Evolutionary conservation across 2,329 filamentous ascomycete genomes (phyloP).

Genomic region (Fusarium equiseti): DNA sequence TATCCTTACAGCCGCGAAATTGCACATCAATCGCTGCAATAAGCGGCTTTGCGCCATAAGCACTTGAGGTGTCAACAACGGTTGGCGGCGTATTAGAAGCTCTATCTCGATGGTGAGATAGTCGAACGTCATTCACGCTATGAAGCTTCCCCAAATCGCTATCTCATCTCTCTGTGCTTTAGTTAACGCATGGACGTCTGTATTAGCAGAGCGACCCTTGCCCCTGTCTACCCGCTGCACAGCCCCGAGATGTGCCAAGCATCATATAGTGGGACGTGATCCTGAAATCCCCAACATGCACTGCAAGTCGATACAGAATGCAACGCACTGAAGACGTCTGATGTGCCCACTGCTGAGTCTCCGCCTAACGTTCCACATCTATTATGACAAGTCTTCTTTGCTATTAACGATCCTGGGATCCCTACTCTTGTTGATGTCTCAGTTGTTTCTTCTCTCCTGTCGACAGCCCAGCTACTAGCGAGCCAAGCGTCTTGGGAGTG

Average conservation of each 20-base stretch:
- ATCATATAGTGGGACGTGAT: slow-evolving; percentile 37
- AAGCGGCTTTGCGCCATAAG: slow-evolving; percentile 23
- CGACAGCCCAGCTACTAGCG: slow-evolving; percentile 3
- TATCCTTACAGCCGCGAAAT: not conserved
- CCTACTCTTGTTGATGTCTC: slow-evolving; percentile 29
- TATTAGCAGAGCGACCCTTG: slow-evolving; percentile 39
- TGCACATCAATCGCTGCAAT: not conserved
- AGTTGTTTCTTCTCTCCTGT: slow-evolving; percentile 20
- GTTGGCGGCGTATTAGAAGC: slow-evolving; percentile 14
- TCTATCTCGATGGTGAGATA: slow-evolving; percentile 19
- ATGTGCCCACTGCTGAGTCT: slow-evolving; percentile 23
- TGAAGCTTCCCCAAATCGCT: slow-evolving; percentile 35
- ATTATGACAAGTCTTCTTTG: slow-evolving; percentile 18
- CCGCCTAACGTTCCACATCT: slow-evolving; percentile 37
- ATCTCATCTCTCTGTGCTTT: slow-evolving; percentile 28
- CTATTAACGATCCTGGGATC: slow-evolving; percentile 12
- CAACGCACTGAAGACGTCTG: not conserved
- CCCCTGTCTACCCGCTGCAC: slow-evolving; percentile 47
- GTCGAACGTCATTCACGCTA: slow-evolving; percentile 35
- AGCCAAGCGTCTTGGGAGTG: slow-evolving; percentile 23
- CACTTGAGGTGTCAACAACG: slow-evolving; percentile 32
- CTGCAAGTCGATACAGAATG: slow-evolving; percentile 23
- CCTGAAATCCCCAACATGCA: slow-evolving; percentile 39
- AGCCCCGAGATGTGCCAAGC: slow-evolving; percentile 48
- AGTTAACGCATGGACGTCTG: slow-evolving; percentile 22